These are phyloP conservation scores for Solidago caesia DNA, from an alignment of 129 eudicot species.

Conservation along the genomic window DNA sequence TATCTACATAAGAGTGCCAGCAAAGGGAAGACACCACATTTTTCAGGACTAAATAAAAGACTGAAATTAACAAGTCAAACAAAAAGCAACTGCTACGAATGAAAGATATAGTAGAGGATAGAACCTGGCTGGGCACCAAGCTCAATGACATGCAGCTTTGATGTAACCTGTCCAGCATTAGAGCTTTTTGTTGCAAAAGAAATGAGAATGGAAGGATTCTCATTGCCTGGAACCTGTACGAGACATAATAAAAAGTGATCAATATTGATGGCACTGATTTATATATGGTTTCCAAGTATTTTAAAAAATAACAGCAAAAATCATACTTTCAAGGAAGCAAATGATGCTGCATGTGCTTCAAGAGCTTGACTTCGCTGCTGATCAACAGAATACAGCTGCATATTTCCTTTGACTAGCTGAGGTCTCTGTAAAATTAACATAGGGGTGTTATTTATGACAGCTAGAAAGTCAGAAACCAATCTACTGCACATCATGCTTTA, in stretches of 20 bases:
- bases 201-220: slow-evolving; percentile 86
- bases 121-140: slow-evolving; percentile 99
- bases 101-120: slow-evolving; percentile 2
- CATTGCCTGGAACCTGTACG: slow-evolving; percentile 91
- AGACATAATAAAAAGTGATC: slow-evolving; percentile 12
- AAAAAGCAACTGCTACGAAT: slow-evolving; percentile 3
- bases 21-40: neutral
- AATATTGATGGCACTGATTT: slow-evolving; percentile 3
- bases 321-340: slow-evolving; percentile 78
- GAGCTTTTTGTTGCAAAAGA: slow-evolving; percentile 90
- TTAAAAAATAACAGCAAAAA: slow-evolving; percentile 6
- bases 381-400: slow-evolving; percentile 97
- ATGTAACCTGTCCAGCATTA: slow-evolving; percentile 90
- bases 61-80: neutral
- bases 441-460: slow-evolving; percentile 17
- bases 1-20: neutral
- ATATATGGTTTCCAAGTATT: neutral
- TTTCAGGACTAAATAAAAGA: neutral
- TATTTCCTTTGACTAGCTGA: slow-evolving; percentile 92
- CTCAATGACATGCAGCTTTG: slow-evolving; percentile 94
- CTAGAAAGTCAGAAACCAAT: too few species aligned
- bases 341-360: slow-evolving; percentile 99
- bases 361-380: slow-evolving; percentile 99
- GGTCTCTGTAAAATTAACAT: slow-evolving; percentile 53
- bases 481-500: neutral